phyloP scores from a whole-genome alignment of 208 protist species.

The Leishmania major region DNA sequence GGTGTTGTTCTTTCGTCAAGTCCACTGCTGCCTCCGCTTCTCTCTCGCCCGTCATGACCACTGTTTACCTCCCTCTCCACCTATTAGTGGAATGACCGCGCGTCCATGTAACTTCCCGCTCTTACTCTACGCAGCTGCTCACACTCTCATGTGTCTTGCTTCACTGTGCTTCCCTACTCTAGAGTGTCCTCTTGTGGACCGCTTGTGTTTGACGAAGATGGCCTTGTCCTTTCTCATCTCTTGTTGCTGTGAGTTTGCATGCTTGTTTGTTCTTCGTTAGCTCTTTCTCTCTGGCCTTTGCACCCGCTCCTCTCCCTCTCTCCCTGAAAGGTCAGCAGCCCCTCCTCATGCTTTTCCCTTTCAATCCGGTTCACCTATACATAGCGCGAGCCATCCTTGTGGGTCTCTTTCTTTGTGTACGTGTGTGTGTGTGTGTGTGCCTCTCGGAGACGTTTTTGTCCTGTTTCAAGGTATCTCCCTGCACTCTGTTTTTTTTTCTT shows the following conservation, averaged over 20 bases:
- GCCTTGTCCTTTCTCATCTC: background rate
- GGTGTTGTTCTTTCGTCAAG: background rate
- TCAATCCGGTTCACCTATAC: background rate
- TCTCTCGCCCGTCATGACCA: background rate
- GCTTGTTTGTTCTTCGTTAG: background rate
- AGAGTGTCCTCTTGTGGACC: background rate
- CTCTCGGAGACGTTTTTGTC: background rate
- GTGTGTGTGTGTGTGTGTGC: background rate
- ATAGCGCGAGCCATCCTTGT: background rate
- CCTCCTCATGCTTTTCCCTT: background rate
- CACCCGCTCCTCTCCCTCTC: background rate
- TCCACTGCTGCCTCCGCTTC: background rate
- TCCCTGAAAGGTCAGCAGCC: background rate
- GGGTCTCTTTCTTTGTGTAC: background rate
- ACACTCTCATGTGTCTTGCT: background rate
- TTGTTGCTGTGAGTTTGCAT: background rate
- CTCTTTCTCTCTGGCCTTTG: background rate
- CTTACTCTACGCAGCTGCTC: background rate
- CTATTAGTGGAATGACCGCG: background rate
- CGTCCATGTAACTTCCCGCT: background rate
- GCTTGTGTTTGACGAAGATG: background rate
- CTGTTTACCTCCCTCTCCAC: background rate
- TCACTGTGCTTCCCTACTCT: background rate
- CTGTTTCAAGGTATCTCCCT: background rate
- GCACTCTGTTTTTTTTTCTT: background rate